These are phyloP conservation scores for Trichoderma pleuroti DNA, from an alignment of 2,329 filamentous ascomycete species.

Conservation along the genomic window DNA sequence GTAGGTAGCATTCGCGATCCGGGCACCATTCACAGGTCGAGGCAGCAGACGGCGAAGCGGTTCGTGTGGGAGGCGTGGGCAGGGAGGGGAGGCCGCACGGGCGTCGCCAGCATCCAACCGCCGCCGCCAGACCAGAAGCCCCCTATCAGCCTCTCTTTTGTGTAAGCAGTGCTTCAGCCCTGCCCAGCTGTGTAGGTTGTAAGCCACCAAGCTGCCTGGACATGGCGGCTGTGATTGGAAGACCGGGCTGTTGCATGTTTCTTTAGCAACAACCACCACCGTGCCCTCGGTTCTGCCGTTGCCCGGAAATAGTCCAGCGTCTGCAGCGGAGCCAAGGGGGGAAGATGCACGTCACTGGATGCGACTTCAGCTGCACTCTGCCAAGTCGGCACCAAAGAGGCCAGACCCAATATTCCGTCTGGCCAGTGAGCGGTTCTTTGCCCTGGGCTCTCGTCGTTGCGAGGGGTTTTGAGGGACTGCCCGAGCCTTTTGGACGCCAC, in stretches of 20 bases:
- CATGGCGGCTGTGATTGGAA: not conserved
- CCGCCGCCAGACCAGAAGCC: not conserved
- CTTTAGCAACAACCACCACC: constrained; percentile 2
- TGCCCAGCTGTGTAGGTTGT: not conserved
- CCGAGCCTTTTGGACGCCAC: not conserved
- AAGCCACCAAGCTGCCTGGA: not conserved
- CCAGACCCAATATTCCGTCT: not conserved
- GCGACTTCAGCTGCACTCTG: not conserved
- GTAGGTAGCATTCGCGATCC: constrained; percentile 1
- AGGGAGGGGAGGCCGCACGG: not conserved
- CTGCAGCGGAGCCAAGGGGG: not conserved
- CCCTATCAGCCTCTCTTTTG: not conserved
- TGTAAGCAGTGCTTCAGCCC: not conserved
- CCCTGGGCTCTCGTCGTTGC: not conserved
- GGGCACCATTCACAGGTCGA: not conserved
- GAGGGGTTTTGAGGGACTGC: not conserved
- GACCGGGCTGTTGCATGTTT: not conserved
- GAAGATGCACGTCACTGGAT: constrained; percentile 5
- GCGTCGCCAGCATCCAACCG: not conserved
- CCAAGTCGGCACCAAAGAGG: not conserved
- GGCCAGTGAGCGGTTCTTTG: not conserved
- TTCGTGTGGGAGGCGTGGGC: not conserved
- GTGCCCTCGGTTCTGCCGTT: constrained; percentile 1
- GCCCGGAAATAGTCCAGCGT: constrained; percentile 7
- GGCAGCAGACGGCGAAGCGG: not conserved